Evolutionary conservation across 169 alveolate genomes (phyloP).

Genomic region (Plasmodium fragile): DNA sequence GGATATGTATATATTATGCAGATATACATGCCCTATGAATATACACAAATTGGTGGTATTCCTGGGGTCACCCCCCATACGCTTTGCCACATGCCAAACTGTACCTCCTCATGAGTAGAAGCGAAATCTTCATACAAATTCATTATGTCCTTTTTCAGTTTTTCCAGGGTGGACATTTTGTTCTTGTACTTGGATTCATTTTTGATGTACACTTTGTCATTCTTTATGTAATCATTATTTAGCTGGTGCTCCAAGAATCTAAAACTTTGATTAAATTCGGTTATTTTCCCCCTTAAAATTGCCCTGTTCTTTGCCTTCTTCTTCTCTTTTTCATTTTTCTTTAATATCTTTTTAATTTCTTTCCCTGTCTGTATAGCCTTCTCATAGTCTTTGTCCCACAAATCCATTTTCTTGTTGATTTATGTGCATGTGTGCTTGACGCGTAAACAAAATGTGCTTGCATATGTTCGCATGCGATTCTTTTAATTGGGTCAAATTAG

Average conservation of each 20-base stretch:
- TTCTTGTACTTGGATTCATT: conserved; percentile 30
- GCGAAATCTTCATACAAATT: conserved; percentile 46
- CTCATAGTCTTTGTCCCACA: conserved; percentile 72
- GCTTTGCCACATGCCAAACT: neutral
- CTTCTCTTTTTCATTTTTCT: conserved; percentile 38
- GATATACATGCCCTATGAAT: neutral
- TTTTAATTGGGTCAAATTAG: neutral
- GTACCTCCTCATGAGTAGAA: conserved; percentile 48
- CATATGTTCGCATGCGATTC: neutral
- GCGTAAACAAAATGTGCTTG: neutral
- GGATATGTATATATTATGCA: neutral
- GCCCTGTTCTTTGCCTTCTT: conserved; percentile 71
- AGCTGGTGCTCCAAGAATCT: conserved; percentile 54
- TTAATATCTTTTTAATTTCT: conserved; percentile 54
- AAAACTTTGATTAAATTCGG: conserved; percentile 65
- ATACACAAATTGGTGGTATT: neutral
- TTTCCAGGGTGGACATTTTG: conserved; percentile 38
- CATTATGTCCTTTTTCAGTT: conserved; percentile 41
- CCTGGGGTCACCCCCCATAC: neutral
- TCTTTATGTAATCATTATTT: conserved; percentile 67
- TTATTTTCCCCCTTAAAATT: conserved; percentile 61
- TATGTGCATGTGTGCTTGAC: neutral
- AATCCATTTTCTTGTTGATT: conserved; percentile 41
- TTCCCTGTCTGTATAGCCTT: conserved; percentile 69
- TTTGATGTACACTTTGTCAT: conserved; percentile 23